Percentiles rank a stretch among this genome's conserved stretches.
Evolutionary conservation across 2,329 filamentous ascomycete species (phyloP).

Genomic region (Fonsecaea multimorphosa): DNA sequence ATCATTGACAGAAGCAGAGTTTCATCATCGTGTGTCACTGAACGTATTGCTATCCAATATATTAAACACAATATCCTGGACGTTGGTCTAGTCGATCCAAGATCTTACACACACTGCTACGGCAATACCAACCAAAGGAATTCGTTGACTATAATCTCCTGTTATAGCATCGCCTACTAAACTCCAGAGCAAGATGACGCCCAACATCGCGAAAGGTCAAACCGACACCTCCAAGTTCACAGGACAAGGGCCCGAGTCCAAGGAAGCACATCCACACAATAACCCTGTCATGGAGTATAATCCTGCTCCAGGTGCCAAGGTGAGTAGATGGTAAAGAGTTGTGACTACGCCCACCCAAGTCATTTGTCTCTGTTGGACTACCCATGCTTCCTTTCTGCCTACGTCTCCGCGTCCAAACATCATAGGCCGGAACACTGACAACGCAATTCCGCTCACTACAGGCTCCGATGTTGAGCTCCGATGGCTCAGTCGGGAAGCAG

Average conservation of each 20-base stretch:
- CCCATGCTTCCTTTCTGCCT: not conserved
- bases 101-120: not conserved
- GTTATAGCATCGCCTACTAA: not conserved
- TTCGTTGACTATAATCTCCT: not conserved
- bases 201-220: conserved; percentile 20
- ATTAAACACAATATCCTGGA: not conserved
- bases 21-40: not conserved
- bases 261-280: conserved; percentile 15
- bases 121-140: not conserved
- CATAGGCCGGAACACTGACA: not conserved
- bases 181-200: conserved; percentile 13
- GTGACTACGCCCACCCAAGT: too few relatives aligned
- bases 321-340: too few relatives aligned
- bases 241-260: conserved; percentile 9
- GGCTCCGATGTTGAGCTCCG: conserved; percentile 11
- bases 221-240: conserved; percentile 23
- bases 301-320: conserved; percentile 10
- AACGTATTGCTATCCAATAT: not conserved
- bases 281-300: conserved; percentile 22
- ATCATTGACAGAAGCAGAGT: not conserved
- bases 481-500: conserved; percentile 27
- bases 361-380: not conserved
- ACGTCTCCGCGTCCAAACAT: not conserved
- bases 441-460: not conserved
- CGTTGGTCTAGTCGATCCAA: not conserved